Evolutionary conservation across 2,329 filamentous ascomycete species (phyloP).

Genomic region (Hymenoscyphus occultus): DNA sequence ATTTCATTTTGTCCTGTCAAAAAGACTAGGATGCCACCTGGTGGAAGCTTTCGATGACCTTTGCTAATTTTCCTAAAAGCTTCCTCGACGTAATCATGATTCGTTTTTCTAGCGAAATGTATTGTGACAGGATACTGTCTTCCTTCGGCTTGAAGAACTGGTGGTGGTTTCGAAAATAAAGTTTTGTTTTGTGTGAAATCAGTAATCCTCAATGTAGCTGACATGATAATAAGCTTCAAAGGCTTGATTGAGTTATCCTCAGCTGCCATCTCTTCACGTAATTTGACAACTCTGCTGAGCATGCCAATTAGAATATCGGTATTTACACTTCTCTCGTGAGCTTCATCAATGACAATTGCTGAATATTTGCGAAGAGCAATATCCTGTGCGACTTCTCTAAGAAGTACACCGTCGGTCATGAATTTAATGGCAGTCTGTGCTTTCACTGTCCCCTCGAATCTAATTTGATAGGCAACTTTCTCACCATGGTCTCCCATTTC

Average conservation of each 20-base stretch:
- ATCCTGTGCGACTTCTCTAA: slow-evolving; percentile 88
- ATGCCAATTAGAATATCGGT: slow-evolving; percentile 98
- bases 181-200: slow-evolving; percentile 83
- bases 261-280: slow-evolving; percentile 70
- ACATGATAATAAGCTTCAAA: slow-evolving; percentile 96
- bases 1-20: slow-evolving; percentile 95
- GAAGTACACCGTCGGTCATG: slow-evolving; percentile 96
- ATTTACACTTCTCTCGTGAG: slow-evolving; percentile 94
- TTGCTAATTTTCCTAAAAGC: slow-evolving; percentile 81
- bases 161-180: slow-evolving; percentile 75
- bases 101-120: slow-evolving; percentile 82
- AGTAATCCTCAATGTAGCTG: slow-evolving; percentile 84
- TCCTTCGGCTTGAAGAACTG: slow-evolving; percentile 85
- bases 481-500: slow-evolving; percentile 78
- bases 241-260: slow-evolving; percentile 72
- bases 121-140: slow-evolving; percentile 86
- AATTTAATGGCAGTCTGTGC: slow-evolving; percentile 90
- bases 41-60: slow-evolving; percentile 85
- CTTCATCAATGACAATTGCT: slow-evolving; percentile 91
- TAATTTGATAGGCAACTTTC: slow-evolving; percentile 86
- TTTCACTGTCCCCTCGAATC: slow-evolving; percentile 83
- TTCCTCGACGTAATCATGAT: slow-evolving; percentile 86
- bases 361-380: slow-evolving; percentile 88
- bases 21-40: slow-evolving; percentile 90
- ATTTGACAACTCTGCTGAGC: slow-evolving; percentile 85